A percentile compares a stretch with the other conserved stretches of the same genome.
phyloP scores from a whole-genome alignment of 169 alveolate genomes.

The Plasmodium falciparum region DNA sequence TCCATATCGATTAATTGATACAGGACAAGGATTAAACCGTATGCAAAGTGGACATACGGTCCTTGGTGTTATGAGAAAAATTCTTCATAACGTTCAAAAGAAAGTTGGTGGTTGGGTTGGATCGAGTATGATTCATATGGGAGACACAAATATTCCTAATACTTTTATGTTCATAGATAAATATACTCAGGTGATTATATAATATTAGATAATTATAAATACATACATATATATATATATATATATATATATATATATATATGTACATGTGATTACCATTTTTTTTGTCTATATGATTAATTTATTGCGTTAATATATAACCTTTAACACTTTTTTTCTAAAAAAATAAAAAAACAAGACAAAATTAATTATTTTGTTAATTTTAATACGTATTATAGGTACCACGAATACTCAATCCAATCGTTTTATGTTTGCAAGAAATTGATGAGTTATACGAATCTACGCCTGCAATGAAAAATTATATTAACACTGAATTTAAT shows the following conservation, averaged over 20 bases:
- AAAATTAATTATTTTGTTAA: background rate
- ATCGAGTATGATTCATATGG: conserved; percentile 93
- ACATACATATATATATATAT: background rate
- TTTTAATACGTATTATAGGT: conserved; percentile 79
- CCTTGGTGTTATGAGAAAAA: conserved; percentile 86
- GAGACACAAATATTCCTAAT: conserved; percentile 95
- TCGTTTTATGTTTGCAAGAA: conserved; percentile 91
- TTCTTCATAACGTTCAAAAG: conserved; percentile 88
- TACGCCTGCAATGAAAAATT: conserved; percentile 83
- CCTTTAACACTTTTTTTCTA: too few relatives aligned
- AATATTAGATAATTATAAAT: background rate
- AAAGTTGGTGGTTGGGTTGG: conserved; percentile 94
- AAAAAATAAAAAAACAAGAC: too few relatives aligned
- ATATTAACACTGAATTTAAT: conserved; percentile 89
- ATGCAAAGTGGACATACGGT: conserved; percentile 87
- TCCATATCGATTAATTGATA: conserved; percentile 89
- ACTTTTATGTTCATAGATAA: conserved; percentile 95
- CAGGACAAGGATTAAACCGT: conserved; percentile 93
- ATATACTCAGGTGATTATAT: conserved; percentile 86
- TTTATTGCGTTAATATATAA: too few relatives aligned
- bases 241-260: background rate
- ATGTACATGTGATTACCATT: too few relatives aligned
- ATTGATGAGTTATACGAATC: conserved; percentile 89
- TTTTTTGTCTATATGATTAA: too few relatives aligned
- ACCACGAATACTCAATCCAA: conserved; percentile 93